Base-by-base conservation (phyloP, 2,329 filamentous ascomycete genomes). In the Penicillium glabrum region DNA sequence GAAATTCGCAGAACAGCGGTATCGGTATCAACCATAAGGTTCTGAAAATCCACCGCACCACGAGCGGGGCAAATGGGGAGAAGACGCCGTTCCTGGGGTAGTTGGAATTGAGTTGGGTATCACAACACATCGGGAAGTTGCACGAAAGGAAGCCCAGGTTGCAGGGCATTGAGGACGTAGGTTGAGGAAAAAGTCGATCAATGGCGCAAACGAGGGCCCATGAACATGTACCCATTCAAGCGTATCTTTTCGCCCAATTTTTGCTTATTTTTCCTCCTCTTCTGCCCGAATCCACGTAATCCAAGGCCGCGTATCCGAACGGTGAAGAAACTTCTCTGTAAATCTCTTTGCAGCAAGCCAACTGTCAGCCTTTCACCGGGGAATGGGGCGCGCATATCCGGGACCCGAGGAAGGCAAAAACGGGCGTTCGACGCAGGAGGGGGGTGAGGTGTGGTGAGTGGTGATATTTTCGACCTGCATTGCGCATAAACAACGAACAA, bases 401-500 rank as follows among this genome's bases (percentile, higher is more conserved):
- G 21, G 37, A 44, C 37, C 47, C 46, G 55, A 41, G 41, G 46
- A 51, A 37, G 21, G 29, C 14, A 45, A 35, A 51, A 51, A 53
- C 23, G 41, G 41, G 23, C 27, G 24, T 51, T 46, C 51, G 47
- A 52, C 46, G 56, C 52, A 53, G n/a, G 44, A 48, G 29, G 54
- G 47, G 52, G 44, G 37, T 3, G 35, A 48, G 41, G 41, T 35
- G 46, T 24, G 48, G 51, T 56, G 49, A 41, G 49, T 53, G 45
- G 48, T 47, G 43, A 43, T 47, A 44, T 54, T 54, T 56, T 58
- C 21, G 14, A 41, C 51, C 56, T 52, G 52, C 48, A 49, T 50
- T 21, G 51, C 46, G 55, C 52, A 60, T 53, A 48, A 37, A 46
- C 53, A 41, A 31, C 49, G 21, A 58, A 52, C 46, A 61, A 54